Base-by-base conservation (phyloP, 495 filamentous ascomycete species). In the Platismatia glauca region DNA sequence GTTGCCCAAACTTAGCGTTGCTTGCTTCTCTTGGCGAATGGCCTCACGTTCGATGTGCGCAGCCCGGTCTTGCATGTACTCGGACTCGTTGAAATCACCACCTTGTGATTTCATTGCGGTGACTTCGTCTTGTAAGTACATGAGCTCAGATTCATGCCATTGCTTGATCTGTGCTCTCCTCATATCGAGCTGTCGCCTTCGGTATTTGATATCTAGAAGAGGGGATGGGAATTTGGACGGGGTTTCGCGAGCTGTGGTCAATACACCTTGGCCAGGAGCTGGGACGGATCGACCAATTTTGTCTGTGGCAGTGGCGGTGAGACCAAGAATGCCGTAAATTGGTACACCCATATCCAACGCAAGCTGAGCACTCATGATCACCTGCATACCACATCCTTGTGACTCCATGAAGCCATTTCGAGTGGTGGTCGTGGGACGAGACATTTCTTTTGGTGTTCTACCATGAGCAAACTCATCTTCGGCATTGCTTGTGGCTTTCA, bases 401-500 rank as follows among this genome's bases (percentile, higher is more conserved):
- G 94, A 97, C 79, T 99, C 94, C 95, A 99, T 97, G 81, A 99
- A 99, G 35, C 94, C 94, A 67, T 90, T 91, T 74, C 94, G 83
- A 13, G 94, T 97, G 12, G 94, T 99, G 12, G 94, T 97, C 12
- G 94, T 94, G 1, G 94, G 94, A 52, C 94, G 85, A 0, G 94
- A 99, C 94, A 99, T 99, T 77, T 99, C 94, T 71, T 85, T 84
- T 0, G 94, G 95, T 39, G 94, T 96, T 66, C 94, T 89, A 39
- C 94, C 94, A 68, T 97, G 93, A 9, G 89, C 91, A 69, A 97
- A 89, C 70, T 97, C 94, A 64, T 97, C 91, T 59, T 96, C 87
- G 31, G 92, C 90, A 68, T 97, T 99, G 81, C 89, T 95, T 50
- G 94, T 99, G 38, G 94, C 94, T 76, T 95, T 95, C 94, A 99